Percentiles rank a stretch among this genome's conserved stretches.
phyloP scores from a whole-genome alignment of 2,329 filamentous ascomycete species.

The Fusarium mexicanum region DNA sequence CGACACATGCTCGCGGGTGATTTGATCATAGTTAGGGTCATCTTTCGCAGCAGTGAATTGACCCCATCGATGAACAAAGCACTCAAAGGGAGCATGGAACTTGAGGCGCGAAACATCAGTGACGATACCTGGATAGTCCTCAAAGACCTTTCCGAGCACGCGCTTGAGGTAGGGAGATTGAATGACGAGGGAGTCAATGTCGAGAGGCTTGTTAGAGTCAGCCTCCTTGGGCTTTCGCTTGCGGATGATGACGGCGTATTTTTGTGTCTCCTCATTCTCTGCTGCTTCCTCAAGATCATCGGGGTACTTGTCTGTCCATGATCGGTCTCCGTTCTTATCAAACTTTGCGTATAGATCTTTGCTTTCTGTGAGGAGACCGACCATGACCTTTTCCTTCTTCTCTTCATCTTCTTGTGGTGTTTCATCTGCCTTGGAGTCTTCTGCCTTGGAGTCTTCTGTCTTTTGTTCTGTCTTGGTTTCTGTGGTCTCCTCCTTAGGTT shows the following conservation, averaged over 20 bases:
- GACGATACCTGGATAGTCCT: constrained; percentile 68
- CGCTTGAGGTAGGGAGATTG: constrained; percentile 70
- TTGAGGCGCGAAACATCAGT: constrained; percentile 68
- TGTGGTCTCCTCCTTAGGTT: constrained; percentile 18
- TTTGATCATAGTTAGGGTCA: constrained; percentile 52
- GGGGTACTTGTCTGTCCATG: constrained; percentile 66
- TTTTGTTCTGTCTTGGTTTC: constrained; percentile 24
- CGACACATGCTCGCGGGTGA: constrained; percentile 57
- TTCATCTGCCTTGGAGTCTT: constrained; percentile 15
- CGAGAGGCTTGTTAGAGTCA: constrained; percentile 68
- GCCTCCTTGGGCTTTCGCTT: constrained; percentile 62
- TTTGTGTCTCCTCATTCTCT: constrained; percentile 69
- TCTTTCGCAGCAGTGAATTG: constrained; percentile 54
- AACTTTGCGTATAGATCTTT: constrained; percentile 56
- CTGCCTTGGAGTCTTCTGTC: constrained; percentile 3
- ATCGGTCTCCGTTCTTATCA: constrained; percentile 60
- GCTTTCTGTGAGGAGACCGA: constrained; percentile 51
- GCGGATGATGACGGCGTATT: constrained; percentile 68
- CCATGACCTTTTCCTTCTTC: constrained; percentile 33
- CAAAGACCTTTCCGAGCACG: constrained; percentile 63
- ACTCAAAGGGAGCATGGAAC: constrained; percentile 68
- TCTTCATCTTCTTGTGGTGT: constrained; percentile 17
- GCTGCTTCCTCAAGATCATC: constrained; percentile 64
- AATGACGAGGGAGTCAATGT: constrained; percentile 70
- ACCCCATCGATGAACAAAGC: constrained; percentile 73